phyloP scores from a whole-genome alignment of 2,329 filamentous ascomycete species.

The Exophiala alcalophila region DNA sequence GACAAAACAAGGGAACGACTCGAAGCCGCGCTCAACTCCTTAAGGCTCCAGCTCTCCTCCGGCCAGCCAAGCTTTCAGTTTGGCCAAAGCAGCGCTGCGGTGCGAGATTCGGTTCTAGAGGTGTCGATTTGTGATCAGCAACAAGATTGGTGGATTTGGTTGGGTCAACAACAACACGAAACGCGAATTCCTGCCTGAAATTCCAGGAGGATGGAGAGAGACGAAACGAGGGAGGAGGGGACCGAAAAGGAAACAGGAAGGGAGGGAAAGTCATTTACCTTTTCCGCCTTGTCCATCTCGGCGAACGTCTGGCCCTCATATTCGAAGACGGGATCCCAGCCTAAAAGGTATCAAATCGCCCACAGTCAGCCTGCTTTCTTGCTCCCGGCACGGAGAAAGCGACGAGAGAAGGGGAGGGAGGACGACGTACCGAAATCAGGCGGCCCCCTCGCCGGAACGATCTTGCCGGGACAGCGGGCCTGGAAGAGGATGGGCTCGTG shows the following conservation, averaged over 20 bases:
- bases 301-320: conserved; percentile 89
- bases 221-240: background rate
- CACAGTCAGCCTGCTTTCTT: background rate
- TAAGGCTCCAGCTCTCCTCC: conserved; percentile 36
- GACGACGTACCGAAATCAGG: conserved; percentile 70
- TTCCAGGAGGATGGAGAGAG: conserved; percentile 6
- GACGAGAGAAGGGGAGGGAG: background rate
- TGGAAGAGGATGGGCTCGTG: conserved; percentile 85
- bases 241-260: background rate
- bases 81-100: conserved; percentile 78
- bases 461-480: conserved; percentile 79
- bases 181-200: too few relatives aligned
- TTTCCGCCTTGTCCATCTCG: conserved; percentile 89
- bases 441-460: conserved; percentile 80
- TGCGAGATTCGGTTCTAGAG: conserved; percentile 81
- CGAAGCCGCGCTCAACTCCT: background rate
- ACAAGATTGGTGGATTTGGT: background rate
- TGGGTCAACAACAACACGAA: too few relatives aligned
- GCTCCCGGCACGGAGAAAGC: background rate
- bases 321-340: conserved; percentile 96
- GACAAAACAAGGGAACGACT: too few relatives aligned
- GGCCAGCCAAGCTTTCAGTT: conserved; percentile 78
- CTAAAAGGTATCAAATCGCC: conserved; percentile 45
- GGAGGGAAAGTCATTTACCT: conserved; percentile 71
- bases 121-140: background rate